Percentiles rank a stretch among this genome's conserved stretches.
Conservation (phyloP, 1,139 yeast species). For the Sugiyamaella novakii region DNA sequence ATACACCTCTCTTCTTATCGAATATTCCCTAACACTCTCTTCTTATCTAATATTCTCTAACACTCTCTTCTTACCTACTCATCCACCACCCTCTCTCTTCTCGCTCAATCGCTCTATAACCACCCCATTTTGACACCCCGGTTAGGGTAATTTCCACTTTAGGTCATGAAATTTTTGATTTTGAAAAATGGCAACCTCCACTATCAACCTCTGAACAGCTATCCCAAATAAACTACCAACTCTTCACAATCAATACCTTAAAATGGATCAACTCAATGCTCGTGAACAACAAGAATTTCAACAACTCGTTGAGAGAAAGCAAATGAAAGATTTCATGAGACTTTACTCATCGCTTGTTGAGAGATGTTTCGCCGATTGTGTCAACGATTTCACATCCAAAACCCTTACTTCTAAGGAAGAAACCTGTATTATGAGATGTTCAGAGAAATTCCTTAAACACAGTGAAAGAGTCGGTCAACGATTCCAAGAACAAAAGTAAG, state of each 20-base stretch:
- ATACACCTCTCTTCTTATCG: too few relatives aligned
- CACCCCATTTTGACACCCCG: background rate
- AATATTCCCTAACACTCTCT: too few relatives aligned
- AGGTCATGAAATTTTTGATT: constrained; percentile 12
- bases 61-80: too few relatives aligned
- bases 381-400: constrained; percentile 94
- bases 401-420: constrained; percentile 82
- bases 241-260: constrained; percentile 15
- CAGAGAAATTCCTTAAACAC: constrained; percentile 97
- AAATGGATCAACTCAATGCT: constrained; percentile 57
- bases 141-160: constrained; percentile 1
- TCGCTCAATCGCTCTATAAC: too few relatives aligned
- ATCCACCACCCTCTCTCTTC: too few relatives aligned
- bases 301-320: constrained; percentile 93
- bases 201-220: background rate
- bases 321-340: constrained; percentile 98
- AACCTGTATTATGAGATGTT: constrained; percentile 83
- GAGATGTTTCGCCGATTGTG: constrained; percentile 96
- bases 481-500: constrained; percentile 89
- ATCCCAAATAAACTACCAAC: too few relatives aligned
- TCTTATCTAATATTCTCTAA: too few relatives aligned
- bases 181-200: constrained; percentile 3
- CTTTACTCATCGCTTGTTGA: constrained; percentile 91
- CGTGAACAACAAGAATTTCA: constrained; percentile 97
- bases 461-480: constrained; percentile 98